These are phyloP conservation scores for Musa schizocarpa DNA, from an alignment of 176 grass and related monocot species.

Conservation along the genomic window DNA sequence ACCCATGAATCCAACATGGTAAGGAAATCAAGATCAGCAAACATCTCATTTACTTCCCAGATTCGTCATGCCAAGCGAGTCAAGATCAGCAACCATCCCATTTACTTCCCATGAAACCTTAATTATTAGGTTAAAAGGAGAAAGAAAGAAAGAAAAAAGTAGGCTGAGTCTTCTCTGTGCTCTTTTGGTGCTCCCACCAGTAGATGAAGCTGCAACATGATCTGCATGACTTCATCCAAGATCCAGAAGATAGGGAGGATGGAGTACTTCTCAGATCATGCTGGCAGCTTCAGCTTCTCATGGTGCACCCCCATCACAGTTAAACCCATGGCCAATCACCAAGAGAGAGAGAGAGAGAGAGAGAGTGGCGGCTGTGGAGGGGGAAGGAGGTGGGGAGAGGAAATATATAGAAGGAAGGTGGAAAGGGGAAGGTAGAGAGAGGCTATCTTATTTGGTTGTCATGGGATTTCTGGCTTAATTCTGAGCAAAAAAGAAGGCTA, in stretches of 20 bases:
- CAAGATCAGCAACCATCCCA: too few species aligned
- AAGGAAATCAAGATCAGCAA: too few species aligned
- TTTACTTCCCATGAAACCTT: too few species aligned
- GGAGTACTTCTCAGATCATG: constrained; percentile 11
- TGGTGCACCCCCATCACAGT: background rate
- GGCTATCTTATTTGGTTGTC: background rate
- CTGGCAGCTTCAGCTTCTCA: constrained; percentile 23
- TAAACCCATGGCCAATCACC: too few species aligned
- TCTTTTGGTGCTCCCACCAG: constrained; percentile 13
- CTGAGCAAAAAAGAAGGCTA: background rate
- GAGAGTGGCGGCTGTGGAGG: background rate
- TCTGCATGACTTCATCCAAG: background rate
- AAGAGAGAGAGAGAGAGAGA: background rate
- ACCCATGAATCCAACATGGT: too few species aligned
- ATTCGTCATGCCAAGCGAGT: too few species aligned
- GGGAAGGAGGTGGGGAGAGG: background rate
- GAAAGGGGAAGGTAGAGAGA: background rate
- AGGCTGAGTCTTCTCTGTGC: too few species aligned
- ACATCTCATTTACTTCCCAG: too few species aligned
- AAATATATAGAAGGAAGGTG: background rate
- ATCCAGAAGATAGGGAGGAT: background rate
- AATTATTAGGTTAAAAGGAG: too few species aligned
- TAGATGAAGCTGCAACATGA: constrained; percentile 24
- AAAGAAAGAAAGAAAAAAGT: too few species aligned
- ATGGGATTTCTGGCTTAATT: background rate